A percentile compares a stretch with the other conserved stretches of the same genome.
Conservation (phyloP, 768 basidiomycete species). For the Phanerochaete sordida region DNA sequence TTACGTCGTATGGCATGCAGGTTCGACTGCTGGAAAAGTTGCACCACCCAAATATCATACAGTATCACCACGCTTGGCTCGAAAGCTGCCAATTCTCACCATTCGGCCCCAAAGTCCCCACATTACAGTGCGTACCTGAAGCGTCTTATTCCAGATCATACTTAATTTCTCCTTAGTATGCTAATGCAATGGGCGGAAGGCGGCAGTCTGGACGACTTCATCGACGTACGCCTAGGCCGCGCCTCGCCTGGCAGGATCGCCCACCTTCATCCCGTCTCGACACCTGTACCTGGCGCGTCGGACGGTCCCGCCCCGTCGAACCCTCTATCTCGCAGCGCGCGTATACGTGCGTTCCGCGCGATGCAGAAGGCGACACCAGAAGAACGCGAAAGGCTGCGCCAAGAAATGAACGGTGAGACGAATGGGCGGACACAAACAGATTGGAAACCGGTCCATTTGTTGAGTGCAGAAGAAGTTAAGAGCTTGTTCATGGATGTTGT, state of each 20-base stretch:
- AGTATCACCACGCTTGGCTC: constrained; percentile 95
- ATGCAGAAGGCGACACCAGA: constrained; percentile 62
- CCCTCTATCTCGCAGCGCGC: constrained; percentile 49
- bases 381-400: constrained; percentile 58
- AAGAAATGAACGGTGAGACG: constrained; percentile 39
- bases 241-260: constrained; percentile 26
- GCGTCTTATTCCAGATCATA: neutral
- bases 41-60: constrained; percentile 90
- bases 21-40: constrained; percentile 84
- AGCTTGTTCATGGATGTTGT: constrained; percentile 82
- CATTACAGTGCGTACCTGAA: constrained; percentile 63
- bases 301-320: constrained; percentile 27
- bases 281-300: constrained; percentile 7
- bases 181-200: constrained; percentile 95
- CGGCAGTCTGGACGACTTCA: constrained; percentile 84
- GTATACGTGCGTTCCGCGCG: constrained; percentile 73
- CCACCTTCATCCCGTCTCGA: constrained; percentile 18
- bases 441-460: constrained; percentile 77
- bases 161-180: constrained; percentile 43
- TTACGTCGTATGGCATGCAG: too few relatives aligned
- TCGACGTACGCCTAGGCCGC: constrained; percentile 73
- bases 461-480: constrained; percentile 81
- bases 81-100: constrained; percentile 82
- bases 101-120: constrained; percentile 85
- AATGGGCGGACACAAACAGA: constrained; percentile 15